phyloP scores from a whole-genome alignment of 495 filamentous ascomycete genomes.

The Hypoxylon rickii region DNA sequence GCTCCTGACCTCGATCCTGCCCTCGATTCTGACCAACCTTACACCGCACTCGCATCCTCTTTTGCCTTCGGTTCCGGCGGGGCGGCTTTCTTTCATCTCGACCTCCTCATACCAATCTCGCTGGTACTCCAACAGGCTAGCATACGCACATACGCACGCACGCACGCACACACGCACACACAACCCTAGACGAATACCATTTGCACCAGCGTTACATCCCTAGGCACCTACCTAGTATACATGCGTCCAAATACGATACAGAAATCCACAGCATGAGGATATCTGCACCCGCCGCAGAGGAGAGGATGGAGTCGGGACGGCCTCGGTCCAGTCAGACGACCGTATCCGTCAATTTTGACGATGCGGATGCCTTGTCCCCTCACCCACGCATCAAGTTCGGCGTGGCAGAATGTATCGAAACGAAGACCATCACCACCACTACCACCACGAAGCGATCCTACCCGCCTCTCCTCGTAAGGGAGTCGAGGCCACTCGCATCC shows the following conservation, averaged over 20 bases:
- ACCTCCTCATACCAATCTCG: no score
- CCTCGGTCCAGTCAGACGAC: conserved; percentile 51
- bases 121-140: no score
- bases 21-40: no score
- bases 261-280: conserved; percentile 27
- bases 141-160: no score
- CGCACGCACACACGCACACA: no score
- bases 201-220: conserved; percentile 6
- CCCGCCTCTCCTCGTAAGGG: conserved; percentile 78
- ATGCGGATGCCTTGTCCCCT: conserved; percentile 42
- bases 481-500: conserved; percentile 70
- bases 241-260: conserved; percentile 29
- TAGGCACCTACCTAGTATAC: conserved; percentile 8
- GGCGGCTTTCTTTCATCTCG: no score
- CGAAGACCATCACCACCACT: conserved; percentile 84
- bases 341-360: conserved; percentile 52
- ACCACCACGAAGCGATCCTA: conserved; percentile 91
- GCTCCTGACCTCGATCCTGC: no score
- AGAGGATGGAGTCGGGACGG: conserved; percentile 44
- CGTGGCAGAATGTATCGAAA: conserved; percentile 61
- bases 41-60: no score
- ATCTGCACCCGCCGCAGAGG: conserved; percentile 29
- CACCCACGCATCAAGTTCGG: conserved; percentile 52
- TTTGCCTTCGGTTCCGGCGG: no score
- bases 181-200: not conserved